Percentiles rank a stretch among this genome's conserved stretches.
phyloP scores from a whole-genome alignment of 768 basidiomycete genomes.

The Trametes cinnabarina region DNA sequence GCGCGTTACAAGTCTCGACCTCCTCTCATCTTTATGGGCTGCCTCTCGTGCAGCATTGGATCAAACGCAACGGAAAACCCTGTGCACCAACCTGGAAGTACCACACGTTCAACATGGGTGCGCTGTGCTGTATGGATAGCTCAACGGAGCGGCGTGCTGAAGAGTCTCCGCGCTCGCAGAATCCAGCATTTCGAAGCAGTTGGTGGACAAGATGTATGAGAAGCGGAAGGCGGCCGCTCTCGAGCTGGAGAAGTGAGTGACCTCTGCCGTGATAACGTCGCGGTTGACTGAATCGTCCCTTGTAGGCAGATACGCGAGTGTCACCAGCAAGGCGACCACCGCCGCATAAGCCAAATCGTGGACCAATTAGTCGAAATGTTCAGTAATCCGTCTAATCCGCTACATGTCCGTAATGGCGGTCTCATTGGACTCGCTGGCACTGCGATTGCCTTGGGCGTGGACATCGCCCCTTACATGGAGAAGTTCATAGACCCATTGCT shows the following conservation, averaged over 20 bases:
- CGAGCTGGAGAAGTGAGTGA: conserved; percentile 90
- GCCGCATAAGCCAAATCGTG: conserved; percentile 81
- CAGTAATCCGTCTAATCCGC: conserved; percentile 72
- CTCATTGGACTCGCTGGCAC: conserved; percentile 95
- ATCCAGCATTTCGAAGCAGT: conserved; percentile 70
- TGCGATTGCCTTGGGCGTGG: conserved; percentile 93
- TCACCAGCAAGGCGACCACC: conserved; percentile 75
- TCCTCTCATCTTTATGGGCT: conserved; percentile 8
- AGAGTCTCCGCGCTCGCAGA: conserved; percentile 42
- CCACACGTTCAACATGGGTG: conserved; percentile 22
- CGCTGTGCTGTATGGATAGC: neutral
- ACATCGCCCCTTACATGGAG: conserved; percentile 92
- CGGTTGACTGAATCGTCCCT: neutral
- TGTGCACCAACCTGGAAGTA: neutral
- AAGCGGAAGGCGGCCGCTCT: conserved; percentile 94
- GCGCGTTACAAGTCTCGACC: conserved; percentile 13
- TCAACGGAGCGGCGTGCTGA: neutral
- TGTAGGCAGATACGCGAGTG: conserved; percentile 82
- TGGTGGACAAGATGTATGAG: conserved; percentile 94
- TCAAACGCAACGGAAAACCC: neutral
- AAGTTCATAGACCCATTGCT: conserved; percentile 88
- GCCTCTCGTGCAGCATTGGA: neutral
- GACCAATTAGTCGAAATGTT: conserved; percentile 96
- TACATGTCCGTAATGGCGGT: conserved; percentile 92
- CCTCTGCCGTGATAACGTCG: neutral